phyloP scores from a whole-genome alignment of 208 protist genomes.

The Porcisia hertigi region DNA sequence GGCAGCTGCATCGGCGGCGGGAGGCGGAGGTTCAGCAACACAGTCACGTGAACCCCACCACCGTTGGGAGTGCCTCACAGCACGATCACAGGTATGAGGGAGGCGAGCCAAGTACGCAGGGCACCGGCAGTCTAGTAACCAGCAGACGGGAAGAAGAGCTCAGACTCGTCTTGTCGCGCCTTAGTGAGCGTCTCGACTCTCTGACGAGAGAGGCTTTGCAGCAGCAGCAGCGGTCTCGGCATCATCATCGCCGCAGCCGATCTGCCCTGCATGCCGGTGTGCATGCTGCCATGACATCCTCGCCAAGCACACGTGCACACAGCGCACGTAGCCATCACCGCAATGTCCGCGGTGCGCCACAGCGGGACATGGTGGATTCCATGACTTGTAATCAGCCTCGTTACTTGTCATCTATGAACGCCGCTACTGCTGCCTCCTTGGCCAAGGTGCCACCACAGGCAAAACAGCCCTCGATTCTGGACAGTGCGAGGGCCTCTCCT shows the following conservation, averaged over 20 bases:
- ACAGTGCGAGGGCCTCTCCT: not conserved
- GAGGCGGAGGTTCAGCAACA: constrained; percentile 20
- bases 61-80: not conserved
- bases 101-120: not conserved
- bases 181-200: constrained; percentile 38
- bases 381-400: not conserved
- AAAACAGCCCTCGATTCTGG: not conserved
- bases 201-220: constrained; percentile 19
- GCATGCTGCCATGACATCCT: not conserved
- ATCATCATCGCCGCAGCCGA: not conserved
- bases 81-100: not conserved
- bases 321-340: not conserved
- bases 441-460: not conserved
- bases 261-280: not conserved
- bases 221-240: not conserved
- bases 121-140: not conserved
- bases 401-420: not conserved
- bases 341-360: not conserved
- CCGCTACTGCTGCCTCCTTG: not conserved
- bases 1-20: constrained; percentile 18
- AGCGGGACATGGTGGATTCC: not conserved
- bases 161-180: constrained; percentile 4
- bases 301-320: constrained; percentile 1
- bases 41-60: not conserved
- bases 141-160: constrained; percentile 5